Base-by-base conservation (phyloP, 1,284 basidiomycete species). In the Naganishia liquefaciens region DNA sequence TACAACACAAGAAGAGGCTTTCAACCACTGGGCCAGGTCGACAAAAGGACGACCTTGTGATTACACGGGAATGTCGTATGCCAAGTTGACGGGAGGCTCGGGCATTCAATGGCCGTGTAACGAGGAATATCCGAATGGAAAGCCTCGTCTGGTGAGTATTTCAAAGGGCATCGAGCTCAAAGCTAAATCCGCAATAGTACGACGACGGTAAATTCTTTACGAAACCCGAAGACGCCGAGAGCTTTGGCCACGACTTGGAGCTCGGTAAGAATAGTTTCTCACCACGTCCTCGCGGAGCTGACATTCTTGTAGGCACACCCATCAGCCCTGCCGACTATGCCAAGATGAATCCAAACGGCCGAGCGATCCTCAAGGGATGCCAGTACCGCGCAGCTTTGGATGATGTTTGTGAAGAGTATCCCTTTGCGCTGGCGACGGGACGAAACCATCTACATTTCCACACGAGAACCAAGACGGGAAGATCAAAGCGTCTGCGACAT, bases 101-200 rank as follows among this genome's bases (percentile, higher is more conserved):
- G 64, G 64, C 21, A 62, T 66, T 28, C 64, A 66, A 25, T 66
- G 64, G 64, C 64, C 64, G 6, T 66, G 64, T 21, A 66, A 66
- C 23, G 60, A 58, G 23, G 52, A 61, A 23, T 54, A 47, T 39
- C 57, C 58, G n/a, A 57, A 62, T 23, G 53, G 53, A 57, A 47
- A 43, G 33, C 44, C 61, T 1, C 43, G 60, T 19, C 37, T 66
- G 58, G 57, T 58, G 28, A 10, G 50, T 51, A 15, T 5, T 3
- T 7, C 17, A 23, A 19, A 13, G 43, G 3, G 30, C 3, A 4
- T 39, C n/a, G n/a, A n/a, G 30, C 17, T 13, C 13, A 23, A 40
- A 13, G 19, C 54, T 54, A 17, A n/a, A 49, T 19, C 7, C 5
- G 37, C 43, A 30, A 47, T 37, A 58, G 64, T 66, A 66, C 25